These are phyloP conservation scores for Hymenoscyphus albidus DNA, from an alignment of 2,329 filamentous ascomycete genomes.

Conservation along the genomic window DNA sequence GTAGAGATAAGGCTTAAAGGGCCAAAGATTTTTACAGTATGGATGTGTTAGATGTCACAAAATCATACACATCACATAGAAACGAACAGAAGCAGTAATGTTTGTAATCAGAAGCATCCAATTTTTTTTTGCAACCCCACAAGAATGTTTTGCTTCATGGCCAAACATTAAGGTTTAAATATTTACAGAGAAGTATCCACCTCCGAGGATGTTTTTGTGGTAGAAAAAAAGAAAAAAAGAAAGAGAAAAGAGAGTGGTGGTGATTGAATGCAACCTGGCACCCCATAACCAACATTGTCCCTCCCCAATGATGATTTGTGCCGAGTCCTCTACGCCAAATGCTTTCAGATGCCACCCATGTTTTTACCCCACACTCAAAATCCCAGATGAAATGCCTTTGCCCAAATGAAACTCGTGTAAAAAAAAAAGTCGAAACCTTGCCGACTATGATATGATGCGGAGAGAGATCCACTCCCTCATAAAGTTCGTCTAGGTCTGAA, in stretches of 20 bases:
- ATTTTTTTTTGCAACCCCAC: neutral
- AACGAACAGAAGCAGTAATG: neutral
- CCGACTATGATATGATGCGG: conserved; percentile 24
- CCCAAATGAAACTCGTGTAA: conserved; percentile 30
- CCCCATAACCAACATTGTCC: neutral
- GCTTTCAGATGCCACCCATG: neutral
- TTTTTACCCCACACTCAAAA: conserved; percentile 8
- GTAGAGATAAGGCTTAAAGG: too few species aligned
- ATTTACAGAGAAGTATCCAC: conserved; percentile 25
- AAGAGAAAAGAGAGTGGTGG: neutral
- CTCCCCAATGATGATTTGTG: neutral
- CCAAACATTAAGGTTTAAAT: conserved; percentile 28
- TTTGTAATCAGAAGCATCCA: neutral
- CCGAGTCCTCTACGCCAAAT: neutral
- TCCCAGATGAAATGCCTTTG: conserved; percentile 16
- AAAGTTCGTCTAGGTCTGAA: conserved; percentile 17
- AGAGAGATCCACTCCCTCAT: conserved; percentile 31
- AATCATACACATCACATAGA: neutral
- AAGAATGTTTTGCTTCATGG: conserved; percentile 4
- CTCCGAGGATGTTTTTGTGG: neutral
- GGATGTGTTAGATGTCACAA: neutral
- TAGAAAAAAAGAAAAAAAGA: neutral
- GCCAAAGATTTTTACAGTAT: too few species aligned
- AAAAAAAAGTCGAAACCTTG: conserved; percentile 20
- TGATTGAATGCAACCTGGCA: conserved; percentile 1